A percentile compares a stretch with the other conserved stretches of the same genome.
These are phyloP conservation scores for Ophiocordyceps camponoti-saundersi DNA, from an alignment of 2,329 filamentous ascomycete species.

Conservation along the genomic window DNA sequence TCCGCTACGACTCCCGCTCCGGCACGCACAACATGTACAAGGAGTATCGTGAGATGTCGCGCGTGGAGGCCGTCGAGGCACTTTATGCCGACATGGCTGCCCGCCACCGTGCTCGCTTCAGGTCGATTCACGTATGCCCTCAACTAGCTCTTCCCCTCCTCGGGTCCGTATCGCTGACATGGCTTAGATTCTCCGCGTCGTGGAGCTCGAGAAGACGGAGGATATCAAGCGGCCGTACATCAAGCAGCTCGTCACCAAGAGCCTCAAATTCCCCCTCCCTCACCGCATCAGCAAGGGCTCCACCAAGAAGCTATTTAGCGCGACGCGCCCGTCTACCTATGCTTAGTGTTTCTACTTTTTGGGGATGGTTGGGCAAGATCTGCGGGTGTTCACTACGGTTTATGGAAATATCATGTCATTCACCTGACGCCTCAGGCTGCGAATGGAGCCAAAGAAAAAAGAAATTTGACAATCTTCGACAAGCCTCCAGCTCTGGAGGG, in stretches of 20 bases:
- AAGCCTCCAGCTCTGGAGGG: not conserved
- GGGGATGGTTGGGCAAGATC: slow-evolving; percentile 33
- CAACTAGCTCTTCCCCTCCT: not conserved
- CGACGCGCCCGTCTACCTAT: slow-evolving; percentile 91
- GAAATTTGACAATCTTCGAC: slow-evolving; percentile 2
- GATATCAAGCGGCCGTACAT: slow-evolving; percentile 98
- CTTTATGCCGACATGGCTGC: slow-evolving; percentile 99
- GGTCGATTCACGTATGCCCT: slow-evolving; percentile 84
- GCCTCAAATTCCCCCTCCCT: slow-evolving; percentile 95
- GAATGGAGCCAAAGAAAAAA: slow-evolving; percentile 20
- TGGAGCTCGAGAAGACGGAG: slow-evolving; percentile 88
- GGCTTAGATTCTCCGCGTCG: slow-evolving; percentile 82
- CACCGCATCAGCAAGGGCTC: slow-evolving; percentile 77
- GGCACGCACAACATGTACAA: slow-evolving; percentile 99
- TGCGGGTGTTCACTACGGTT: slow-evolving; percentile 44
- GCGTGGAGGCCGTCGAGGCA: slow-evolving; percentile 86
- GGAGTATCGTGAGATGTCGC: slow-evolving; percentile 99
- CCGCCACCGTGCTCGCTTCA: slow-evolving; percentile 90
- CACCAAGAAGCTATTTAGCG: slow-evolving; percentile 83
- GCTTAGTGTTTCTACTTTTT: slow-evolving; percentile 56
- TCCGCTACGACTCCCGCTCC: slow-evolving; percentile 99
- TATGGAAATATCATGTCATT: slow-evolving; percentile 42
- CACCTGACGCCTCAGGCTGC: slow-evolving; percentile 31
- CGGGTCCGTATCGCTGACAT: slow-evolving; percentile 2
- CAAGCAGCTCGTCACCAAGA: slow-evolving; percentile 91